Conservation (phyloP, 1,284 basidiomycete species). For the Ceratorhiza oryzae-sativae region DNA sequence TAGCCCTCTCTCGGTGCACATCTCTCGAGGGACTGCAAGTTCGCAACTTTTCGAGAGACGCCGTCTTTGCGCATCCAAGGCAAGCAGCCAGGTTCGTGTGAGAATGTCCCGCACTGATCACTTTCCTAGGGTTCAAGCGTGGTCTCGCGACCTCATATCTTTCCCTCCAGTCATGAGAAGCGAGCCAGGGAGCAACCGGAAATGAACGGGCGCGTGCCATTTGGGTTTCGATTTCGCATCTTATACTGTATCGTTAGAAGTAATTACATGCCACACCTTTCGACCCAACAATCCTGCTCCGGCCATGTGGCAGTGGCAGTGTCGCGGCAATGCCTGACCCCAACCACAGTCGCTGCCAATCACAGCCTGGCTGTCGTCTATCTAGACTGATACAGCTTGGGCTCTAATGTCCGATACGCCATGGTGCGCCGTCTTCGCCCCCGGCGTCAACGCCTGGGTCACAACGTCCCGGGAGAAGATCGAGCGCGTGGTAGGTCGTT, state of each 20-base stretch:
- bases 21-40: constrained; percentile 47
- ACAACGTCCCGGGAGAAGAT: background rate
- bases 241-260: too few species aligned
- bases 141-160: background rate
- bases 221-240: background rate
- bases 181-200: too few species aligned
- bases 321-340: background rate
- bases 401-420: background rate
- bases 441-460: background rate
- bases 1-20: constrained; percentile 49
- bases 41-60: constrained; percentile 44
- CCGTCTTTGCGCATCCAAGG: constrained; percentile 15
- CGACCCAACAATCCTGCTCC: background rate
- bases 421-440: constrained; percentile 7
- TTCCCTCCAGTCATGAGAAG: too few species aligned
- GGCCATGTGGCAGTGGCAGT: background rate
- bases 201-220: background rate
- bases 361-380: background rate
- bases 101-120: background rate
- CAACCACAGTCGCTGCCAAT: background rate
- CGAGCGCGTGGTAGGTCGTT: background rate
- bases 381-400: too few species aligned
- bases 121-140: constrained; percentile 9
- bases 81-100: background rate
- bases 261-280: background rate